A percentile compares a stretch with the other conserved stretches of the same genome.
phyloP scores from a whole-genome alignment of 192 early-diverging fungal genomes.

The Geosiphon pyriformis region DNA sequence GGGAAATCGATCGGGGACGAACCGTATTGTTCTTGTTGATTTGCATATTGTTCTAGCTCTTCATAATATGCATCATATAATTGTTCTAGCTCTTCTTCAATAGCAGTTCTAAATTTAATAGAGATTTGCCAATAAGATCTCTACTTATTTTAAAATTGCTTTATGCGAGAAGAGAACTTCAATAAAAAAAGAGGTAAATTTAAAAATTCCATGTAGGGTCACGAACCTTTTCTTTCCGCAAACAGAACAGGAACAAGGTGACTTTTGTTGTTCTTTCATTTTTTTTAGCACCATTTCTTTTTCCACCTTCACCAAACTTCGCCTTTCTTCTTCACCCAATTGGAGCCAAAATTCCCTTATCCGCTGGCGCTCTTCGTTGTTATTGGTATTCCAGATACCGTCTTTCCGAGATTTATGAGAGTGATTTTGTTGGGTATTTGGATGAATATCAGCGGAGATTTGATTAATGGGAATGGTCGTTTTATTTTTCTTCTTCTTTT shows the following conservation, averaged over 20 bases:
- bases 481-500: constrained; percentile 53
- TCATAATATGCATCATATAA: constrained; percentile 88
- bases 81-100: constrained; percentile 80
- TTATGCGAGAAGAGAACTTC: constrained; percentile 5
- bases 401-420: constrained; percentile 41
- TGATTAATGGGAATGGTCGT: constrained; percentile 19
- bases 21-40: constrained; percentile 56
- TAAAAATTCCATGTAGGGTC: too few species aligned
- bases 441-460: constrained; percentile 10
- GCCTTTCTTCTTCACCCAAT: constrained; percentile 72
- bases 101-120: constrained; percentile 51
- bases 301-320: constrained; percentile 75
- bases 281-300: constrained; percentile 82
- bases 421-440: constrained; percentile 8
- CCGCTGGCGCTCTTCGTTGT: constrained; percentile 68
- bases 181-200: constrained; percentile 5
- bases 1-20: constrained; percentile 35
- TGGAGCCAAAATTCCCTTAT: constrained; percentile 84
- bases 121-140: background rate
- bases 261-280: constrained; percentile 87
- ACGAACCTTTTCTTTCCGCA: constrained; percentile 75
- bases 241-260: constrained; percentile 76
- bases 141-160: background rate
- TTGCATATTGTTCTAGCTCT: constrained; percentile 80
- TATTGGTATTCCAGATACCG: constrained; percentile 64